phyloP scores from a whole-genome alignment of 176 grass and related monocot species.

The Oryza glaberrima region DNA sequence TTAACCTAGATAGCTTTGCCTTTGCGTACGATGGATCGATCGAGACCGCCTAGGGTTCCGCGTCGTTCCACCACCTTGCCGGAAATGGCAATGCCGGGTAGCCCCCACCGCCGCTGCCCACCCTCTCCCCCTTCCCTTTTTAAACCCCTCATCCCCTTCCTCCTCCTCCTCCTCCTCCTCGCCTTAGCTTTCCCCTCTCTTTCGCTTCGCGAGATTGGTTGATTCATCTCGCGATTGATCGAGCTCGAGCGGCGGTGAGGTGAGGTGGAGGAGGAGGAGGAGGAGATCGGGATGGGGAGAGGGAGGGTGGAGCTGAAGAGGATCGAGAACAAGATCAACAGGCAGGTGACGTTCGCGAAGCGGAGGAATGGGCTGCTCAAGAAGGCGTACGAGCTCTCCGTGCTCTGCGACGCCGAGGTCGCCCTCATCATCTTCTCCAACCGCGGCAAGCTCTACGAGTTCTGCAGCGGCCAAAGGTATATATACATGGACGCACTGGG shows the following conservation, averaged over 20 bases:
- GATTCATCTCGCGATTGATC: too few species aligned
- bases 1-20: not conserved
- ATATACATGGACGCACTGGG: too few species aligned
- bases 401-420: constrained; percentile 91
- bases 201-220: not conserved
- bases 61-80: constrained; percentile 36
- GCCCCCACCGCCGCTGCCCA: constrained; percentile 19
- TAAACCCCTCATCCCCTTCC: constrained; percentile 8
- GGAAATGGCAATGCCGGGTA: constrained; percentile 48
- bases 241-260: too few species aligned
- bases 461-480: constrained; percentile 79
- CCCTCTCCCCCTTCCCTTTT: constrained; percentile 18
- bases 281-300: constrained; percentile 64
- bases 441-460: constrained; percentile 93
- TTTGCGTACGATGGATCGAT: constrained; percentile 19
- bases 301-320: constrained; percentile 95
- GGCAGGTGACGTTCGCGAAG: constrained; percentile 97
- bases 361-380: constrained; percentile 86
- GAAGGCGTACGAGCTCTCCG: constrained; percentile 96
- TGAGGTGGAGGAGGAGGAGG: not conserved
- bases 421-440: constrained; percentile 96
- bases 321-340: constrained; percentile 99
- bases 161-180: not conserved
- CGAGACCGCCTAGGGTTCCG: constrained; percentile 52
- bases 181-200: not conserved